These are phyloP conservation scores for Monilinia fructicola DNA, from an alignment of 2,329 filamentous ascomycete genomes.

Conservation along the genomic window DNA sequence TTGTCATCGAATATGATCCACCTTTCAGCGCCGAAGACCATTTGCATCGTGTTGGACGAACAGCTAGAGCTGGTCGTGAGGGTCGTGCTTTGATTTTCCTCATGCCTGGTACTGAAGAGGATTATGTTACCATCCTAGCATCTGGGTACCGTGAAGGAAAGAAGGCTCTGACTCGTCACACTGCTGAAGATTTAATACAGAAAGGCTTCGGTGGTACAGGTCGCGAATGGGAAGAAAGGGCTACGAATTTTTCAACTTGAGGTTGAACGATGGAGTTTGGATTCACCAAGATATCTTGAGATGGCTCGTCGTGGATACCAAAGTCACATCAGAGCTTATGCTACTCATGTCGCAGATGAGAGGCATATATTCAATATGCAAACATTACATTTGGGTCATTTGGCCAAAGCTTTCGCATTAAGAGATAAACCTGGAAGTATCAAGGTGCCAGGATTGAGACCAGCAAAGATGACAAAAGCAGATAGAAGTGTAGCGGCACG, in stretches of 20 bases:
- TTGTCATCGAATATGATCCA: constrained; percentile 94
- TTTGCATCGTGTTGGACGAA: constrained; percentile 90
- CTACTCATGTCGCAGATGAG: constrained; percentile 86
- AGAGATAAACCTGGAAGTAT: constrained; percentile 87
- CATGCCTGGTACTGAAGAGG: constrained; percentile 86
- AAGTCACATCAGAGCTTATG: constrained; percentile 90
- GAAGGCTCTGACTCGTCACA: constrained; percentile 64
- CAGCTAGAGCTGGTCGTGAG: constrained; percentile 84
- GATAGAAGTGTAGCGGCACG: constrained; percentile 44
- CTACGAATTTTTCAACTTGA: constrained; percentile 68
- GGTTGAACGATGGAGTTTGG: constrained; percentile 63
- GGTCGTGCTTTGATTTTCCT: constrained; percentile 89
- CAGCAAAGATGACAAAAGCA: constrained; percentile 45
- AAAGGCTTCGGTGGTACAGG: constrained; percentile 59
- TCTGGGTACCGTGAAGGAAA: constrained; percentile 47
- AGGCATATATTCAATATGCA: constrained; percentile 88
- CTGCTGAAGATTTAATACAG: constrained; percentile 65
- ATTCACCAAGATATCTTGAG: constrained; percentile 69
- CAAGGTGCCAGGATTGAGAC: constrained; percentile 50
- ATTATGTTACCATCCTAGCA: constrained; percentile 66
- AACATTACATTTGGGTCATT: constrained; percentile 84
- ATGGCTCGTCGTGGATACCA: constrained; percentile 83
- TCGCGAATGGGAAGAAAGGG: constrained; percentile 61
- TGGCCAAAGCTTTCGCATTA: constrained; percentile 89
- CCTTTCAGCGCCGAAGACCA: constrained; percentile 93